A percentile compares a stretch with the other conserved stretches of the same genome.
These are phyloP conservation scores for Colletotrichum viniferum DNA, from an alignment of 2,329 filamentous ascomycete species.

Conservation along the genomic window DNA sequence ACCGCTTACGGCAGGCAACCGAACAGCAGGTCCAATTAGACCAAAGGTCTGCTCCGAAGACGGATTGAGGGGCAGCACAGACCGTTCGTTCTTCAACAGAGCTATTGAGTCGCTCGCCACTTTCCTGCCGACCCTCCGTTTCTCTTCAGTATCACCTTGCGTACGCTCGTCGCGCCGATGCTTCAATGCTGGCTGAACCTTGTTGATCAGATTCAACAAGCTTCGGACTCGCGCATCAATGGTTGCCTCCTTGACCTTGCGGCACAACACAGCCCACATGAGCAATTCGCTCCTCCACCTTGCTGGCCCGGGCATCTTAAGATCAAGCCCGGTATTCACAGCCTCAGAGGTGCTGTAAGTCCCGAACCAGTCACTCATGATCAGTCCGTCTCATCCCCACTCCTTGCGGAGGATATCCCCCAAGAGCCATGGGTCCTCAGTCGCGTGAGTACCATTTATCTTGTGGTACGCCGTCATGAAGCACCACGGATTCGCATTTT, in stretches of 20 bases:
- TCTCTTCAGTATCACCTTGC: background rate
- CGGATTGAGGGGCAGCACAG: constrained; percentile 55
- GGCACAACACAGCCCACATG: constrained; percentile 54
- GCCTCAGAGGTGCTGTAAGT: constrained; percentile 58
- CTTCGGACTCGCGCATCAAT: constrained; percentile 61
- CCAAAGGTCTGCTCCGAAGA: background rate
- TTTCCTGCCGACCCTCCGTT: constrained; percentile 43
- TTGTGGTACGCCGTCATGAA: constrained; percentile 62
- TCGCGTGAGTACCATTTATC: constrained; percentile 31
- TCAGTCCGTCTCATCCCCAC: constrained; percentile 60
- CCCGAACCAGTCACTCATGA: constrained; percentile 66
- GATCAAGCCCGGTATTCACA: constrained; percentile 55
- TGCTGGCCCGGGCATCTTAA: constrained; percentile 65
- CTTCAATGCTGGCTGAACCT: background rate
- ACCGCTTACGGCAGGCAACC: constrained; percentile 33
- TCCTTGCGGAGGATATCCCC: constrained; percentile 55
- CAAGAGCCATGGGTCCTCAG: constrained; percentile 47
- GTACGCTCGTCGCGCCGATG: constrained; percentile 51
- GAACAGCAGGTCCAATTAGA: constrained; percentile 60
- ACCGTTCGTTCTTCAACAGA: constrained; percentile 66
- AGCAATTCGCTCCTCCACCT: constrained; percentile 53
- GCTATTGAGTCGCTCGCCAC: constrained; percentile 65
- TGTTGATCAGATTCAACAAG: constrained; percentile 57
- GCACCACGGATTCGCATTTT: constrained; percentile 53
- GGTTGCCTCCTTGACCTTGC: constrained; percentile 58